Evolutionary conservation across 2,329 filamentous ascomycete species (phyloP).

Genomic region (Calonectria crousiana): DNA sequence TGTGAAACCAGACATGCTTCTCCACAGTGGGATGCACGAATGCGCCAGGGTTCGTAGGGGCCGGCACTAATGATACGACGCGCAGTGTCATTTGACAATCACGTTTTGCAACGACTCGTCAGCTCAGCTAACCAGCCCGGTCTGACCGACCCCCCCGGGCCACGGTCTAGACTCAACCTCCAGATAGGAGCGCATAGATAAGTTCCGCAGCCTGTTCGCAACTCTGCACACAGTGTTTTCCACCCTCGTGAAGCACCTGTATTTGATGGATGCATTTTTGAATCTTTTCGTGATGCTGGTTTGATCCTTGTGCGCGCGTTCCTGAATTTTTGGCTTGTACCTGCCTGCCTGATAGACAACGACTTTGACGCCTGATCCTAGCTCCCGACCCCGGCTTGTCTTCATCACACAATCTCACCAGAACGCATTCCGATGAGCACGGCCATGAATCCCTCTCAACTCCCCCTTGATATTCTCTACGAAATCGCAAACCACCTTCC

Average conservation of each 20-base stretch:
- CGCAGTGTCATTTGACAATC: background rate
- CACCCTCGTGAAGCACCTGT: background rate
- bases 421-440: background rate
- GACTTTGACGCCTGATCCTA: background rate
- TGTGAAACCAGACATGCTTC: background rate
- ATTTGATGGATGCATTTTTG: background rate
- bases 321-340: background rate
- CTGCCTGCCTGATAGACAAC: background rate
- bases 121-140: background rate
- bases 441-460: constrained; percentile 7
- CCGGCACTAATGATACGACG: background rate
- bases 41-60: background rate
- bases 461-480: constrained; percentile 17
- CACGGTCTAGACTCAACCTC: constrained; percentile 1
- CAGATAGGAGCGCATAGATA: background rate
- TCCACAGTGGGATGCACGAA: background rate
- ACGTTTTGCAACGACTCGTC: background rate
- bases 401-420: background rate
- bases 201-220: background rate
- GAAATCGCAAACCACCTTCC: constrained; percentile 17
- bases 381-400: background rate
- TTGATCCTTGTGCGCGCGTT: background rate
- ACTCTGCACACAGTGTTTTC: background rate
- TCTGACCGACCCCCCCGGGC: background rate
- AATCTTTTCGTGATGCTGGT: background rate